These are phyloP conservation scores for Kwoniella bestiolae DNA, from an alignment of 768 basidiomycete genomes.

Conservation along the genomic window DNA sequence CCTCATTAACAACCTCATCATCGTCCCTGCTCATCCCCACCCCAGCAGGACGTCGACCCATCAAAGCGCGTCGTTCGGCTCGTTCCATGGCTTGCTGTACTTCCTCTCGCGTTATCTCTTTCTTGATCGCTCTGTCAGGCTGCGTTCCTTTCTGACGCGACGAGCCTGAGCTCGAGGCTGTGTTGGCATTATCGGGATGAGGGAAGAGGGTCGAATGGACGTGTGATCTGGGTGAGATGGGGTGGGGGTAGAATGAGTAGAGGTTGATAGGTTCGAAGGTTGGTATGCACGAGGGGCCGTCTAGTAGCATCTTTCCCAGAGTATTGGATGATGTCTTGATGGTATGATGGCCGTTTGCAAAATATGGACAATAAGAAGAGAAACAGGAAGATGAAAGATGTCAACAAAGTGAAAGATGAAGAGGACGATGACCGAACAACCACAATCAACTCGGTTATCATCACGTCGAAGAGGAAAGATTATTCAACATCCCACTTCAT, in stretches of 20 bases:
- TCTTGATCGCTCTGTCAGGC: neutral
- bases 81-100: conserved; percentile 5
- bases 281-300: conserved; percentile 15
- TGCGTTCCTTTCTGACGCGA: neutral
- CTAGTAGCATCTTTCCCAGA: conserved; percentile 18
- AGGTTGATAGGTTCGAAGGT: conserved; percentile 16
- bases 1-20: conserved; percentile 44
- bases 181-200: neutral
- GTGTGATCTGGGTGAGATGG: conserved; percentile 28
- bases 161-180: conserved; percentile 19
- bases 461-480: neutral
- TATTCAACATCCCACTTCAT: neutral
- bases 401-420: neutral
- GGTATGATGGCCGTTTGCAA: neutral
- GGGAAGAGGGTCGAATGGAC: conserved; percentile 27
- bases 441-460: conserved; percentile 7
- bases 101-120: neutral
- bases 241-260: conserved; percentile 44
- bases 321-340: neutral
- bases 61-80: conserved; percentile 37
- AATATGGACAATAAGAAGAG: neutral
- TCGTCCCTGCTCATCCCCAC: conserved; percentile 31
- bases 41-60: conserved; percentile 41
- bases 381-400: neutral
- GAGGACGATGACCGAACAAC: neutral